Evolutionary conservation across 164 flowering plant genomes (phyloP).

Genomic region (Platanus orientalis): DNA sequence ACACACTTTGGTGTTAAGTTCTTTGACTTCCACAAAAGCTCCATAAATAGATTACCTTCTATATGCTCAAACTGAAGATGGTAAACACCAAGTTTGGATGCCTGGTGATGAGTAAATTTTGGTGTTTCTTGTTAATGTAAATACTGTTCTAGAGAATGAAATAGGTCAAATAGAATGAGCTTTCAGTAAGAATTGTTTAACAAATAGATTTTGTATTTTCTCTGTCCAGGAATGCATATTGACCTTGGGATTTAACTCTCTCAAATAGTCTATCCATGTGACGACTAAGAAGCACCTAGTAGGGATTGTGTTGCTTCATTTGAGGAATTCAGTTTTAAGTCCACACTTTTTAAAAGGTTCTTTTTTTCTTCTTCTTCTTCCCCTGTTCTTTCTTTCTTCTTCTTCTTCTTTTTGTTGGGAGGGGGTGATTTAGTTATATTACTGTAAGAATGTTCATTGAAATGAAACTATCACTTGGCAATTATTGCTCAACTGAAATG

Average conservation of each 20-base stretch:
- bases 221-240: not conserved
- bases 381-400: no score
- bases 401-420: no score
- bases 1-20: not conserved
- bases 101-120: no score
- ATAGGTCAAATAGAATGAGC: not conserved
- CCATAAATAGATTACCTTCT: not conserved
- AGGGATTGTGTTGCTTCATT: not conserved
- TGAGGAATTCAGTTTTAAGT: not conserved
- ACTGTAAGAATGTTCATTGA: no score
- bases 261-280: not conserved
- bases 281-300: no score
- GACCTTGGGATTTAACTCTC: not conserved
- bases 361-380: no score
- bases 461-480: no score
- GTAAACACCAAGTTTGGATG: not conserved
- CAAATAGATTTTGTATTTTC: not conserved
- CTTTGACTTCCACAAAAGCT: no score
- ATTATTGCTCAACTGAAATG: no score
- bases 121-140: not conserved
- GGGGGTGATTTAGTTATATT: no score
- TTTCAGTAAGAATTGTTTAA: not conserved
- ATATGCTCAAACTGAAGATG: not conserved
- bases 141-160: not conserved
- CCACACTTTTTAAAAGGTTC: not conserved